A percentile compares a stretch with the other conserved stretches of the same genome.
phyloP scores from a whole-genome alignment of 2,329 filamentous ascomycete species.

The Tetracladium maxilliforme region DNA sequence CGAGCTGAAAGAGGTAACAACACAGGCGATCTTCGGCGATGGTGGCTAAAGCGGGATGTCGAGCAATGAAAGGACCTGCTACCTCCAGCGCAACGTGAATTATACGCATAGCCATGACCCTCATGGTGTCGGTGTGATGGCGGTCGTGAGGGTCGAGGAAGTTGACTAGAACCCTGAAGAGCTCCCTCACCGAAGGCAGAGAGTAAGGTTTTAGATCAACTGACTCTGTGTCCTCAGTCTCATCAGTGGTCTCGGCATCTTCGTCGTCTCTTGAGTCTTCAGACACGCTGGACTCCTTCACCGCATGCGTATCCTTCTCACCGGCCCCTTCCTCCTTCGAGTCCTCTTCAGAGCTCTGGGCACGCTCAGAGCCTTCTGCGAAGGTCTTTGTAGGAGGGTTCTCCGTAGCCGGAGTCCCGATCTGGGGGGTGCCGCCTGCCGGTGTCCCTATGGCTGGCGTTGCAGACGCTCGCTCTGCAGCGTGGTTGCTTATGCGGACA shows the following conservation, averaged over 20 bases:
- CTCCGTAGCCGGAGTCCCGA: no score
- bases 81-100: slow-evolving; percentile 96
- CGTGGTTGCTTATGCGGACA: no score
- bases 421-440: no score
- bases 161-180: slow-evolving; percentile 88
- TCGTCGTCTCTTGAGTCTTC: slow-evolving; percentile 5
- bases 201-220: slow-evolving; percentile 73
- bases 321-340: no score
- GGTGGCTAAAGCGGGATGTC: slow-evolving; percentile 73
- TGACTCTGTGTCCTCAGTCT: slow-evolving; percentile 16
- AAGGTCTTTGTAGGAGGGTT: no score
- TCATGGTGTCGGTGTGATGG: slow-evolving; percentile 86
- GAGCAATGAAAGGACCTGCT: slow-evolving; percentile 84
- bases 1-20: slow-evolving; percentile 87
- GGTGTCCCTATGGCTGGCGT: no score
- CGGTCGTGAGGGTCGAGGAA: slow-evolving; percentile 86
- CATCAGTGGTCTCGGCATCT: slow-evolving; percentile 8
- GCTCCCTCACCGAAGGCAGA: slow-evolving; percentile 81
- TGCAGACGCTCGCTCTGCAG: no score
- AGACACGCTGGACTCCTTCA: no score
- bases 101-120: slow-evolving; percentile 92
- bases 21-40: slow-evolving; percentile 90
- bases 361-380: no score
- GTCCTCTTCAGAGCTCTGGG: no score
- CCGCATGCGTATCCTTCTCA: no score